Evolutionary conservation across 148 eudicot species (phyloP), one percentile per base, ranked within the genome.

Genomic region (Diospyros lotus): DNA sequence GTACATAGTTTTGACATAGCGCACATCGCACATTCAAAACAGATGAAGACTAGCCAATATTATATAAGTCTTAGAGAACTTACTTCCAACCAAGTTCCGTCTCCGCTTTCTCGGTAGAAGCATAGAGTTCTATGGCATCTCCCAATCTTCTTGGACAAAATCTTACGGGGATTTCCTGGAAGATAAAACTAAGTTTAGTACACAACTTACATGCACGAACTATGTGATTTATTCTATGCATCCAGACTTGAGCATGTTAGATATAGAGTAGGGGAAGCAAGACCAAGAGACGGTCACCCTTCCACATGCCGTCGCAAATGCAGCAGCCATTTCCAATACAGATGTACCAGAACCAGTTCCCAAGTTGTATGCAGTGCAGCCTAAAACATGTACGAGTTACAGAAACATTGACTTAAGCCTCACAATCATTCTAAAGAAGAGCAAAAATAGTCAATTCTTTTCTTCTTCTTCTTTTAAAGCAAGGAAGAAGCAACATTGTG

Each of bases 71-170:
- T 71, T 4, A 6, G 44, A 60, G 55, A 45, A 79, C 94, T 87
- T 85, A 94, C 98, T 85, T 89, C 98, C 98, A 94, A 45, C 91
- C 87, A 46, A 94, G 97, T 80, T 91, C 98, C 78, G 81, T 87
- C 70, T 76, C 87, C 40, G 97, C 98, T 77, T 91, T 91, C 74
- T 86, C 91, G 48, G 89, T 90, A 17, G 91, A 83, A 52, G 97
- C 98, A 68, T 87, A 94, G 75, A 90, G 93, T 77, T 80, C 89
- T 40, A 86, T 85, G 3, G 97, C 93, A 78, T 94, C 98, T 77
- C 98, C 98, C 12, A 91, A 80, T 73, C 98, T 86, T 78, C 95
- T 87, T 48, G 91, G 89, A 60, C 95, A 94, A 78, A 87, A 66
- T 80, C 87, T 90, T 10, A 84, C 11, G 6, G 98, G 98, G 71